Conservation (phyloP, 192 early-diverging fungal species). For the Backusella westeae region DNA sequence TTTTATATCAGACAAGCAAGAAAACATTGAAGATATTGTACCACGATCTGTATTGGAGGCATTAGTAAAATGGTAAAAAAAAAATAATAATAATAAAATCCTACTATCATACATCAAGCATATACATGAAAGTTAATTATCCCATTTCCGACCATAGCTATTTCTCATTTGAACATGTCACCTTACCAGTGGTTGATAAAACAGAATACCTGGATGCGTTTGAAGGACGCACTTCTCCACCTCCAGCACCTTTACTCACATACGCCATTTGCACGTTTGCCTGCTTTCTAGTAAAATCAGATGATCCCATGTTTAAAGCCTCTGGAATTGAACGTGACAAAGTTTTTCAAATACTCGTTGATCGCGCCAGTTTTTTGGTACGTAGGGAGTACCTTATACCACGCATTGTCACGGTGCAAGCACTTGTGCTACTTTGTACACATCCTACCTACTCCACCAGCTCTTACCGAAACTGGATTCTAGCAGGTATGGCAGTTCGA, state of each 20-base stretch:
- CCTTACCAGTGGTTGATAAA: slow-evolving; percentile 26
- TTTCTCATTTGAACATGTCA: slow-evolving; percentile 15
- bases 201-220: slow-evolving; percentile 18
- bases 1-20: background rate
- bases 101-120: background rate
- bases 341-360: slow-evolving; percentile 11
- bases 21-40: background rate
- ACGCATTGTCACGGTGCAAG: slow-evolving; percentile 53
- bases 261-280: slow-evolving; percentile 24
- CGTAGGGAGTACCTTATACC: slow-evolving; percentile 58
- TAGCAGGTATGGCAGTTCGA: slow-evolving; percentile 55
- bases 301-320: slow-evolving; percentile 18
- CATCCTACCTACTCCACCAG: slow-evolving; percentile 34
- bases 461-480: slow-evolving; percentile 28
- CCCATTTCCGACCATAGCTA: slow-evolving; percentile 3
- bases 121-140: background rate
- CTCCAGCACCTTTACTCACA: slow-evolving; percentile 16
- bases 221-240: background rate
- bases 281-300: slow-evolving; percentile 12
- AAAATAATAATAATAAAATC: background rate
- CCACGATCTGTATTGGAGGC: slow-evolving; percentile 5
- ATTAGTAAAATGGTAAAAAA: slow-evolving; percentile 15
- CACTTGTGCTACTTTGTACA: slow-evolving; percentile 61
- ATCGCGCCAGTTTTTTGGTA: slow-evolving; percentile 25
- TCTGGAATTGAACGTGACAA: slow-evolving; percentile 1